phyloP scores from a whole-genome alignment of 1,284 basidiomycete species.

The Apiotrichum akiyoshidainum region DNA sequence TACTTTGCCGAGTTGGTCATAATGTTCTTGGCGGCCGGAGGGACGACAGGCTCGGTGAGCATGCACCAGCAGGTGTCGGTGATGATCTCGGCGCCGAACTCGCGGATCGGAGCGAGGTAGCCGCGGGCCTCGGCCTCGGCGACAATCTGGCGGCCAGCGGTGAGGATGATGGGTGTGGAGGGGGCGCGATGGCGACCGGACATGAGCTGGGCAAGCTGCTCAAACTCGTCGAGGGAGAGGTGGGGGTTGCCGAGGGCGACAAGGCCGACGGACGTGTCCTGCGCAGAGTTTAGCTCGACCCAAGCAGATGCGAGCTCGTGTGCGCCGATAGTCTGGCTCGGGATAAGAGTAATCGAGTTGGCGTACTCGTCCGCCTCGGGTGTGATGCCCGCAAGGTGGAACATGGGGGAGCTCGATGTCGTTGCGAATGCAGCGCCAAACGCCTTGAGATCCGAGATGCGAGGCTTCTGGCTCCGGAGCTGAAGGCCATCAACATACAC shows the following conservation, averaged over 20 bases:
- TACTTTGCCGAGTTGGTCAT: conserved; percentile 17
- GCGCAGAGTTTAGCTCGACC: conserved; percentile 11
- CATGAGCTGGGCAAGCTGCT: conserved; percentile 7
- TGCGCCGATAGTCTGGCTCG: background rate
- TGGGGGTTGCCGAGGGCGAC: conserved; percentile 18
- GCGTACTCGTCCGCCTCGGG: conserved; percentile 7
- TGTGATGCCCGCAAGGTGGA: conserved; percentile 16
- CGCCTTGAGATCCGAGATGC: conserved; percentile 12
- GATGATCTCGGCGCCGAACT: conserved; percentile 9
- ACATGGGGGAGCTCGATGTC: conserved; percentile 13
- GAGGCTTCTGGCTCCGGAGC: background rate
- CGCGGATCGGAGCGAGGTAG: background rate
- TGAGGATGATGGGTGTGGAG: conserved; percentile 5
- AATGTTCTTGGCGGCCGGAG: background rate
- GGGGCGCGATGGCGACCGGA: background rate
- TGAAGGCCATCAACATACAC: conserved; percentile 12
- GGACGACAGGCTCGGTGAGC: conserved; percentile 9
- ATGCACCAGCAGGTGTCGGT: conserved; percentile 19
- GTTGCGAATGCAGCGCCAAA: conserved; percentile 16
- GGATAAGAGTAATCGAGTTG: background rate
- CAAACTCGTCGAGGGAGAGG: conserved; percentile 14
- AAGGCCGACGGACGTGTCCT: conserved; percentile 6
- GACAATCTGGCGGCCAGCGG: conserved; percentile 5
- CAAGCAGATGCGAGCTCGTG: conserved; percentile 3
- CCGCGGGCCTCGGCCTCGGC: conserved; percentile 6